Evolutionary conservation across 2,329 filamentous ascomycete genomes (phyloP), one percentile per base, ranked within the genome.

Genomic region (Fusarium nanum): DNA sequence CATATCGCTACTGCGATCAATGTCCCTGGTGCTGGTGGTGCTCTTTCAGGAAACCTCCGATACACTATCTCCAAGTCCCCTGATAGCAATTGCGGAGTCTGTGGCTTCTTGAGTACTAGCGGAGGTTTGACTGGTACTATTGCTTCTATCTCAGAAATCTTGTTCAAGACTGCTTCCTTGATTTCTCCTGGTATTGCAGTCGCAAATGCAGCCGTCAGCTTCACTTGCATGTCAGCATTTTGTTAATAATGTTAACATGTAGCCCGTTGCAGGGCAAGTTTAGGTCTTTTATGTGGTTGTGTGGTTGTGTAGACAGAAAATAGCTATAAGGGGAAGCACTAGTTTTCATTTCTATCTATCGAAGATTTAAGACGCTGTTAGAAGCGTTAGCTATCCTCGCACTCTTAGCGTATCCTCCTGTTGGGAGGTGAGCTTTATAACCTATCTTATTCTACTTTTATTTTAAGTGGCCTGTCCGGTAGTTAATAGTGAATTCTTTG

Each of bases 221-320:
- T 45, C 0, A 8, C 7, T 7, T 45, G 42, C 5, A 5, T 45
- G 42, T 7, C 10, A 44, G 1, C 13, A 22, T 22, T 22, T 7
- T 45, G 42, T 20, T 7, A 25, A 44, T 44, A 44, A 32, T 32
- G 13, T 14, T 4, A 32, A 14, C 30, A 14, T 8, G 13, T 5
- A 16, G 1, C 14, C 13, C 13, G 12, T 5, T 32, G 3, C 13
- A 13, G 30, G 2, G 1, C 3, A 32, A 32, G 13, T 7, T 12
- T 32, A 5, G 30, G 30, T 32, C 13, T 12, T 32, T 6, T 32
- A 32, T 3, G 7, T 14, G 13, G 28, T 14, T 14, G 4, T 30
- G 13, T 32, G 30, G 10, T 32, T 32, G 13, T 16, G 10, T 32
- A 3, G 28, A 22, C 22, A 22, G 3, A 22, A 22, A 22, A 3